phyloP scores from a whole-genome alignment of 495 filamentous ascomycete genomes.

The Neurospora africana region DNA sequence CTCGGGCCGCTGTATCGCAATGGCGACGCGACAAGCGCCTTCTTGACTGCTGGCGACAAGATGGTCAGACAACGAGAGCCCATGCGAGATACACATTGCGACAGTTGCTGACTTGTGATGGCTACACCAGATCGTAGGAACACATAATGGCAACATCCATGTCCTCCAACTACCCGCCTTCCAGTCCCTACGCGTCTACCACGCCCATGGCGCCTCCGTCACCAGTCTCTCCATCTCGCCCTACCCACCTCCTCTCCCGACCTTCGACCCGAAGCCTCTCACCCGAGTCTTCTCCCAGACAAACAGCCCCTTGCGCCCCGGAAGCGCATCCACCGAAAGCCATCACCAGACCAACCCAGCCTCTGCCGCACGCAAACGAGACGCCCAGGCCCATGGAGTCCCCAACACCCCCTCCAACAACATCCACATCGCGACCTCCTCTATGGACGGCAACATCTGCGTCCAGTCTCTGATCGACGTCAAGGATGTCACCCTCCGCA shows the following conservation, averaged over 20 bases:
- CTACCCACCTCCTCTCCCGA: constrained; percentile 64
- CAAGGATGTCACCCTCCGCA: constrained; percentile 74
- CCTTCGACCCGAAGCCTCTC: constrained; percentile 40
- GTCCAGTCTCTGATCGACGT: constrained; percentile 64
- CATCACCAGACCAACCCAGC: constrained; percentile 36
- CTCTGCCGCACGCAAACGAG: constrained; percentile 37
- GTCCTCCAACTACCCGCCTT: constrained; percentile 73
- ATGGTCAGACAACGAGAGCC: constrained; percentile 58
- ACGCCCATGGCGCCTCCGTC: constrained; percentile 83
- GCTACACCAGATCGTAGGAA: constrained; percentile 65
- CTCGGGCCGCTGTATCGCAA: constrained; percentile 78
- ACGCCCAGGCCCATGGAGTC: constrained; percentile 31
- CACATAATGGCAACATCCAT: constrained; percentile 95
- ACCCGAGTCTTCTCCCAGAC: constrained; percentile 35
- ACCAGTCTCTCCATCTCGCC: constrained; percentile 87
- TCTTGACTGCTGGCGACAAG: constrained; percentile 85
- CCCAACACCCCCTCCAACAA: constrained; percentile 69
- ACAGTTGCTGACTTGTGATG: neutral
- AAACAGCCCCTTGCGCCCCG: constrained; percentile 25
- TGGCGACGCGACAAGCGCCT: constrained; percentile 86
- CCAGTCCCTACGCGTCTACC: constrained; percentile 69
- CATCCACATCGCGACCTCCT: constrained; percentile 86
- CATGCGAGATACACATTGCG: neutral
- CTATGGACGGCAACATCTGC: constrained; percentile 91
- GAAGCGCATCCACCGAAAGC: constrained; percentile 35